Conservation (phyloP, 805 yeast species). For the Priceomyces melissophilus region DNA sequence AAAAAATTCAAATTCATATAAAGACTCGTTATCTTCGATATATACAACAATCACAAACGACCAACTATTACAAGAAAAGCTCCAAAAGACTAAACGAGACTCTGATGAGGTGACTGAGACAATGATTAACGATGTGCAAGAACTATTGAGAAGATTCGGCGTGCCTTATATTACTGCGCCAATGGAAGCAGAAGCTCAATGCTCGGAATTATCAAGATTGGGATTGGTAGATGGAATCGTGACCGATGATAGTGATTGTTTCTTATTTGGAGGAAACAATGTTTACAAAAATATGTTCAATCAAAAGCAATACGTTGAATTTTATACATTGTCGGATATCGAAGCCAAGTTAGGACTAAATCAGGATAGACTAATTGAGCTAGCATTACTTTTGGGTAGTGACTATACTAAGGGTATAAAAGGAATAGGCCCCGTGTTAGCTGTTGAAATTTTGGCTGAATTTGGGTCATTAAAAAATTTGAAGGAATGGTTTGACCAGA, state of each 20-base stretch:
- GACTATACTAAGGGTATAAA: constrained; percentile 93
- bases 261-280: constrained; percentile 81
- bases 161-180: constrained; percentile 95
- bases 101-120: constrained; percentile 84
- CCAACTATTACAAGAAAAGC: constrained; percentile 54
- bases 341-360: constrained; percentile 60
- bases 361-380: constrained; percentile 63
- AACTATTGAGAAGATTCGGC: constrained; percentile 80
- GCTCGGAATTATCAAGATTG: constrained; percentile 72
- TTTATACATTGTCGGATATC: constrained; percentile 62
- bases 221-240: constrained; percentile 89
- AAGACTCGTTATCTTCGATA: constrained; percentile 17
- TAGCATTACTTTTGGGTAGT: constrained; percentile 86
- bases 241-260: constrained; percentile 97
- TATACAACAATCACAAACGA: constrained; percentile 44
- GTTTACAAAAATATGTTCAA: constrained; percentile 92
- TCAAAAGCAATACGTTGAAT: constrained; percentile 89
- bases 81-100: constrained; percentile 71
- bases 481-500: constrained; percentile 56
- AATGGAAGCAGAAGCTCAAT: constrained; percentile 99
- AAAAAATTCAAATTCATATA: constrained; percentile 13
- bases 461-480: constrained; percentile 49
- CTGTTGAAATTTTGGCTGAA: constrained; percentile 86
- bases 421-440: constrained; percentile 91
- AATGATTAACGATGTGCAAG: constrained; percentile 91